Base-by-base conservation (phyloP, 768 basidiomycete species). In the Mycena sanguinolenta region DNA sequence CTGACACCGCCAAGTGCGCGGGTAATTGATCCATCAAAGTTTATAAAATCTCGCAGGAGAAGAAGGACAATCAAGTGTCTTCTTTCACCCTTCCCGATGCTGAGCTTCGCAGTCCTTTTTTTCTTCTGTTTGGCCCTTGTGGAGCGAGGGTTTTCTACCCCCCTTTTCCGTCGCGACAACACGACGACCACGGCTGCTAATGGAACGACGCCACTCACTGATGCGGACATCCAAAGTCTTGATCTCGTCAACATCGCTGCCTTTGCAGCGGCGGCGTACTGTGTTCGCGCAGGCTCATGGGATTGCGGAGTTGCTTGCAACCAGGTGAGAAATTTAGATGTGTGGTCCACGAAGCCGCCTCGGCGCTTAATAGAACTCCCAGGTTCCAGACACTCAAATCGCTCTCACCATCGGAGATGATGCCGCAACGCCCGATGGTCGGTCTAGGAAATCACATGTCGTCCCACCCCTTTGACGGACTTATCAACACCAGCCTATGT, bases 341-440 rank as follows among this genome's bases (percentile, higher is more conserved):
- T 34, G 32, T 34, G 32, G 32, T 23, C 8, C 3, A 23, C 50
- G n/a, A 2, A 32, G 2, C 23, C 5, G 2, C 10, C 32, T 34
- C 4, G 27, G n/a, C 17, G n/a, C 52, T 54, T 19, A 64, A 13
- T 21, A n/a, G 8, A 21, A 10, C 21, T 27, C 23, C 13, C 30
- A 65, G 64, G 57, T 65, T 50, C 64, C 64, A 2, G 64, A 65
- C 57, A 65, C 64, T 6, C 64, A 65, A 46, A 55, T 65, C 36
- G 64, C 57, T 4, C 50, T 65, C 36, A 65, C 57, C 6, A 65
- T 65, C 34, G 64, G 64, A 36, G 64, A 65, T 17, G 19, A 58
- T 52, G 64, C 64, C 25, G 64, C 64, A 16, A 65, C 64, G 14
- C 64, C 64, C 16, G 64, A 65, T 50, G 64, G 64, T 65, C 46